Conservation (phyloP, 768 basidiomycete genomes). For the Tephrocybe sp. region DNA sequence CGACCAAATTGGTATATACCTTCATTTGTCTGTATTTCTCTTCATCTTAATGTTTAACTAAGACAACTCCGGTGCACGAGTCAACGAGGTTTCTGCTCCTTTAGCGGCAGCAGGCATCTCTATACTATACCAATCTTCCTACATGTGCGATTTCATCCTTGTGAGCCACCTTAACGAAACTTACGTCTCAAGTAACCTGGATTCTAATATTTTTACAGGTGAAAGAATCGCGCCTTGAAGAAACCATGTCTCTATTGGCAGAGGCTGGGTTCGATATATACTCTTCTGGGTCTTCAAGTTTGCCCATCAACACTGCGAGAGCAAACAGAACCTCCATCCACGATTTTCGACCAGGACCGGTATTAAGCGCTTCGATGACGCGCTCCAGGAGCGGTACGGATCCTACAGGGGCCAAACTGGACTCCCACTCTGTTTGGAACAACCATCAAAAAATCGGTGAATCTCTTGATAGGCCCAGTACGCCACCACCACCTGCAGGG, state of each 20-base stretch:
- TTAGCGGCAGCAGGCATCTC: slow-evolving; percentile 76
- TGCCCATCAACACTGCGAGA: slow-evolving; percentile 18
- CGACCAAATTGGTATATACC: slow-evolving; percentile 56
- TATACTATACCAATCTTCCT: slow-evolving; percentile 80
- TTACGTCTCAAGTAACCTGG: not conserved
- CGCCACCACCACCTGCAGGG: not conserved
- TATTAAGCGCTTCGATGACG: slow-evolving; percentile 29
- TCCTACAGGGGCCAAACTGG: slow-evolving; percentile 17
- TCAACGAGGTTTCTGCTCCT: slow-evolving; percentile 74
- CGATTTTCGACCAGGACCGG: slow-evolving; percentile 21
- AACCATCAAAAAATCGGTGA: slow-evolving; percentile 1
- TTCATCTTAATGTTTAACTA: slow-evolving; percentile 4
- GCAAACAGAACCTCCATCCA: slow-evolving; percentile 13
- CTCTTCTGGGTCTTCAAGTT: slow-evolving; percentile 39
- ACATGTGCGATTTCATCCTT: slow-evolving; percentile 81
- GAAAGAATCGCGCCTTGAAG: slow-evolving; percentile 59
- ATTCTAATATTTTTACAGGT: slow-evolving; percentile 45
- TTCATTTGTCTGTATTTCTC: slow-evolving; percentile 5
- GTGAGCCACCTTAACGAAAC: slow-evolving; percentile 35
- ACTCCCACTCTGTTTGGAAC: slow-evolving; percentile 11
- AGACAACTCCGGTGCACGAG: slow-evolving; percentile 71
- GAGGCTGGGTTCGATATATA: slow-evolving; percentile 67
- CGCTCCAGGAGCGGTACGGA: slow-evolving; percentile 38
- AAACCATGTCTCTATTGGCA: slow-evolving; percentile 59
- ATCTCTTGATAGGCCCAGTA: not conserved